These are phyloP conservation scores for Euphorbia tirucalli DNA, from an alignment of 345 rosid species.

Conservation along the genomic window DNA sequence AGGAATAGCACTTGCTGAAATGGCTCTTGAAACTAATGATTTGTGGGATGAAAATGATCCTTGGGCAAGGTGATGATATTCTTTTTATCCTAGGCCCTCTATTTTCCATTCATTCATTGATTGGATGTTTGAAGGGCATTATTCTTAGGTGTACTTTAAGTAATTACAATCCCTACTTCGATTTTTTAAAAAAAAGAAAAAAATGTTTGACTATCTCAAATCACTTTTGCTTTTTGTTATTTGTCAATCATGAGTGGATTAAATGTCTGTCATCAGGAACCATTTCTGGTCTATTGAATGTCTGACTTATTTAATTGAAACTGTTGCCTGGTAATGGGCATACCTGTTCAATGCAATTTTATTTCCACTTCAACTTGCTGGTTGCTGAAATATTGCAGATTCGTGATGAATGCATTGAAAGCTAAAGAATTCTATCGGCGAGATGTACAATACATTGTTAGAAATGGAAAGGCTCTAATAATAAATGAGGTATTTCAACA, in stretches of 20 bases:
- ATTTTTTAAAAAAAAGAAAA: neutral
- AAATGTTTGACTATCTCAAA: neutral
- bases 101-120: slow-evolving; percentile 3
- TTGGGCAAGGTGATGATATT: slow-evolving; percentile 76
- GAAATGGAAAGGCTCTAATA: slow-evolving; percentile 88
- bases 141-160: neutral
- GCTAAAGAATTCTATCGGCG: slow-evolving; percentile 94
- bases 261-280: slow-evolving; percentile 2
- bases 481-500: slow-evolving; percentile 72
- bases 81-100: slow-evolving; percentile 10
- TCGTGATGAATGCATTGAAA: slow-evolving; percentile 92
- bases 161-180: neutral
- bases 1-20: slow-evolving; percentile 88
- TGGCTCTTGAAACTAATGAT: slow-evolving; percentile 93
- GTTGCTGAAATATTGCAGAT: slow-evolving; percentile 44
- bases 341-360: slow-evolving; percentile 2
- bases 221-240: neutral
- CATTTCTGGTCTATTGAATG: neutral
- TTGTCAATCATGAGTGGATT: neutral
- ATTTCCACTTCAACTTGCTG: slow-evolving; percentile 16
- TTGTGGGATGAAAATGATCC: slow-evolving; percentile 98
- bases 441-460: slow-evolving; percentile 89
- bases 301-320: neutral
- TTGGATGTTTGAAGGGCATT: slow-evolving; percentile 2
- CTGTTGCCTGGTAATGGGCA: neutral